These are phyloP conservation scores for Verbascum thapsus DNA, from an alignment of 257 asterid species.

Conservation along the genomic window DNA sequence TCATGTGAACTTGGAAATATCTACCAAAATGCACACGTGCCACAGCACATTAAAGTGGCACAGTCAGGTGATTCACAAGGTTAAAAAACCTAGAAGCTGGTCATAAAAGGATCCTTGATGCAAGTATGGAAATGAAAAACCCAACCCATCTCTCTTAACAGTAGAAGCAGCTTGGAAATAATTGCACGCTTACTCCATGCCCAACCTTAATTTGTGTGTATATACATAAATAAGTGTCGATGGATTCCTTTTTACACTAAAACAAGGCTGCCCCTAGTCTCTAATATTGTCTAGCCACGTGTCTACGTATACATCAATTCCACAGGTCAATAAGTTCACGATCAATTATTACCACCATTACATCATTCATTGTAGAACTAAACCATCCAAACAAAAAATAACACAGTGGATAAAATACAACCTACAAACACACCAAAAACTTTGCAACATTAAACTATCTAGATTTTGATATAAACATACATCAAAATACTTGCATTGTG, in stretches of 20 bases:
- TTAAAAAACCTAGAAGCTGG: slow-evolving; percentile 6
- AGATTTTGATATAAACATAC: not conserved
- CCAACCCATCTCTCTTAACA: not conserved
- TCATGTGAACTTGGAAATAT: not conserved
- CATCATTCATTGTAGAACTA: not conserved
- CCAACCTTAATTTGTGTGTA: slow-evolving; percentile 8
- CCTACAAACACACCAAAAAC: slow-evolving; percentile 12
- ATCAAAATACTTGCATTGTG: not conserved
- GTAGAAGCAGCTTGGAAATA: not conserved
- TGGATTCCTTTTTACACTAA: slow-evolving; percentile 6
- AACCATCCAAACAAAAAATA: slow-evolving; percentile 29
- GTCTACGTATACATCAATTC: slow-evolving; percentile 12
- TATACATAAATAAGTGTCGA: not conserved
- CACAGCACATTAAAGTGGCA: slow-evolving; percentile 3
- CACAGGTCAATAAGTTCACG: slow-evolving; percentile 3
- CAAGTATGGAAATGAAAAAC: not conserved
- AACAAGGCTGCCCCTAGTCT: slow-evolving; percentile 9
- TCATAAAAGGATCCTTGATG: not conserved
- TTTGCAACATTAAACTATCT: not conserved
- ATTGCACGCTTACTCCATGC: not conserved
- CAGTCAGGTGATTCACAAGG: slow-evolving; percentile 12
- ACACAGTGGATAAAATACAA: not conserved
- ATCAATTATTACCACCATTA: slow-evolving; percentile 10
- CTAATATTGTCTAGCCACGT: slow-evolving; percentile 13
- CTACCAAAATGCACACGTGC: not conserved